These are phyloP conservation scores for Candida tunisiensis DNA, from an alignment of 1,139 yeast genomes.

Conservation along the genomic window DNA sequence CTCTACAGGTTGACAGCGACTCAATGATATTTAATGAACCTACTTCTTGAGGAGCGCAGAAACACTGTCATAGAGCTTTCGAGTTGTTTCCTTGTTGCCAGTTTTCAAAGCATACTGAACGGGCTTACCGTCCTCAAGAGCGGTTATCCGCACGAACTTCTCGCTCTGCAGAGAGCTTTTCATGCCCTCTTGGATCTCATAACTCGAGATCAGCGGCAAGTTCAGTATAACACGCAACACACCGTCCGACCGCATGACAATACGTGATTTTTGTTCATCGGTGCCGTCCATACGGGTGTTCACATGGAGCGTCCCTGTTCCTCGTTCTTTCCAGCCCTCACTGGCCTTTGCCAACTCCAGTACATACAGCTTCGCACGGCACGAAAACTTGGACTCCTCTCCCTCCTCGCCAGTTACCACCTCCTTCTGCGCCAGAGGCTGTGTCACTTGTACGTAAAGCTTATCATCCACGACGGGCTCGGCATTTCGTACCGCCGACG, in stretches of 20 bases:
- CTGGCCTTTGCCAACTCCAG: constrained; percentile 36
- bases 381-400: constrained; percentile 51
- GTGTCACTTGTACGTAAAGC: constrained; percentile 10
- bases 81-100: constrained; percentile 43
- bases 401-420: constrained; percentile 83
- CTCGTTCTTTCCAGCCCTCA: constrained; percentile 94
- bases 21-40: too few relatives aligned
- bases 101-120: constrained; percentile 72
- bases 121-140: constrained; percentile 44
- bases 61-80: constrained; percentile 34
- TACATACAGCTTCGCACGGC: constrained; percentile 69
- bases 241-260: constrained; percentile 88
- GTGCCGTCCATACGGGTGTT: constrained; percentile 33
- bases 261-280: constrained; percentile 35
- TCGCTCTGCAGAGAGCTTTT: constrained; percentile 67
- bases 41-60: too few relatives aligned
- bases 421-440: constrained; percentile 13
- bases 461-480: constrained; percentile 3
- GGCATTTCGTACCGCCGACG: too few relatives aligned
- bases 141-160: constrained; percentile 59
- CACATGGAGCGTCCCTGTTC: constrained; percentile 72
- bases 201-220: constrained; percentile 38
- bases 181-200: constrained; percentile 61
- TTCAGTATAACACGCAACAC: constrained; percentile 71
- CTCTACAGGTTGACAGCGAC: too few relatives aligned